These are phyloP conservation scores for Ramaria sp. DNA, from an alignment of 768 basidiomycete species.

Conservation along the genomic window DNA sequence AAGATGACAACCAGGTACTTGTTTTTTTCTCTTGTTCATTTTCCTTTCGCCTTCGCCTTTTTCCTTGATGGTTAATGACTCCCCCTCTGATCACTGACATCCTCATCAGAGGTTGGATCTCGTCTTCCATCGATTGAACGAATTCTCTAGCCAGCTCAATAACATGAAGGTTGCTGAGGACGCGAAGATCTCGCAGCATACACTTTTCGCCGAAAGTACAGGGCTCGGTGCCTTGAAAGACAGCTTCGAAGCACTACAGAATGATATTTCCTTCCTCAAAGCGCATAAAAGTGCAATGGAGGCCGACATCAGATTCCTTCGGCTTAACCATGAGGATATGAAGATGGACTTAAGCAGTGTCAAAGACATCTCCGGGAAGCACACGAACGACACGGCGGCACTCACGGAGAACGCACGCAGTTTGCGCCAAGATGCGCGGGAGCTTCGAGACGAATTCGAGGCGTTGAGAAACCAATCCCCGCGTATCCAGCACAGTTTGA, in stretches of 20 bases:
- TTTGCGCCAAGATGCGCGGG: no score
- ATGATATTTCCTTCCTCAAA: not conserved
- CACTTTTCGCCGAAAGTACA: not conserved
- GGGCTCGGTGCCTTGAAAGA: not conserved
- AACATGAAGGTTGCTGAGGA: not conserved
- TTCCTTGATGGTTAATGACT: not conserved
- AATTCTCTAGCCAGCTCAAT: not conserved
- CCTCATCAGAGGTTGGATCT: no score
- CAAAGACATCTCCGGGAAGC: not conserved
- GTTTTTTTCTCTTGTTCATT: not conserved
- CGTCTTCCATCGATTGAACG: not conserved
- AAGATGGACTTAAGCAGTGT: not conserved
- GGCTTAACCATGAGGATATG: not conserved
- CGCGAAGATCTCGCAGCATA: no score
- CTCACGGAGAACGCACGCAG: no score
- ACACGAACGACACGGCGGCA: not conserved
- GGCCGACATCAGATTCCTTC: not conserved
- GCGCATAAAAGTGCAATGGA: not conserved
- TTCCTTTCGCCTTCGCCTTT: not conserved
- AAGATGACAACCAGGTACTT: not conserved
- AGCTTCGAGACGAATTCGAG: no score
- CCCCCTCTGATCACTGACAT: no score
- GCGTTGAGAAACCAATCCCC: no score
- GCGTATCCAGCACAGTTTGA: no score
- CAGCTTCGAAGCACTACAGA: not conserved